Conservation (phyloP, 2,329 filamentous ascomycete species). For the Trichoderma sp. region DNA sequence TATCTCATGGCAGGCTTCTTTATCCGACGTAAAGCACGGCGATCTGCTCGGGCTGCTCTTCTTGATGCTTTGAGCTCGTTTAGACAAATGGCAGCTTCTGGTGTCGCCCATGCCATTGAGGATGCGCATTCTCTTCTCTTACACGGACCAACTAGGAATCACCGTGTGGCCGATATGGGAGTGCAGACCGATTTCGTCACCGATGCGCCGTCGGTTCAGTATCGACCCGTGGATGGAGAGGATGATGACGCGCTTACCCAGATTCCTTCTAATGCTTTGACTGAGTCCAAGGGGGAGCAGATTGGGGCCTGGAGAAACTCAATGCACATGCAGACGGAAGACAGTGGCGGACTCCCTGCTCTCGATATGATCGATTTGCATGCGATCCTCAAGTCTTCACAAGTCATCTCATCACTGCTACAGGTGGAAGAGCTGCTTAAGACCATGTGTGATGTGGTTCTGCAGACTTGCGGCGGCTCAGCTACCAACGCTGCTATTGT, state of each 20-base stretch:
- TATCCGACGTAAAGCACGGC: constrained; percentile 60
- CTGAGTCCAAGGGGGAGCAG: constrained; percentile 55
- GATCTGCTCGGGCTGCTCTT: constrained; percentile 68
- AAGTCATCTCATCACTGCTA: constrained; percentile 75
- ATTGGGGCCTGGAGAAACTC: constrained; percentile 64
- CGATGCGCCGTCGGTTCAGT: constrained; percentile 53
- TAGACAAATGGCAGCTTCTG: constrained; percentile 65
- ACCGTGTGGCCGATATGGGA: constrained; percentile 59
- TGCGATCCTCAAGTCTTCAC: constrained; percentile 74
- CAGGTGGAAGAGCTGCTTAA: constrained; percentile 72
- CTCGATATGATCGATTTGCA: constrained; percentile 82
- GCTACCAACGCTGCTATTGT: constrained; percentile 72
- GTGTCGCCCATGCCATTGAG: constrained; percentile 66
- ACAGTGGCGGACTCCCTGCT: constrained; percentile 64
- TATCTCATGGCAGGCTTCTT: constrained; percentile 73
- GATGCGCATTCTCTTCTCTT: constrained; percentile 67
- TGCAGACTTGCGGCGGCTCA: constrained; percentile 70
- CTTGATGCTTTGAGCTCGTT: constrained; percentile 67
- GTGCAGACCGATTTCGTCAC: constrained; percentile 70
- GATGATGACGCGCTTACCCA: constrained; percentile 43
- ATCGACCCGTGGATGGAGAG: constrained; percentile 47
- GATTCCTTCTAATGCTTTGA: constrained; percentile 35
- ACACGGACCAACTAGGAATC: constrained; percentile 57
- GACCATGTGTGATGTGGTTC: constrained; percentile 78
- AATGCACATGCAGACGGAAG: constrained; percentile 54